A percentile compares a stretch with the other conserved stretches of the same genome.
These are phyloP conservation scores for Panellus pusillus DNA, from an alignment of 768 basidiomycete species.

Conservation along the genomic window DNA sequence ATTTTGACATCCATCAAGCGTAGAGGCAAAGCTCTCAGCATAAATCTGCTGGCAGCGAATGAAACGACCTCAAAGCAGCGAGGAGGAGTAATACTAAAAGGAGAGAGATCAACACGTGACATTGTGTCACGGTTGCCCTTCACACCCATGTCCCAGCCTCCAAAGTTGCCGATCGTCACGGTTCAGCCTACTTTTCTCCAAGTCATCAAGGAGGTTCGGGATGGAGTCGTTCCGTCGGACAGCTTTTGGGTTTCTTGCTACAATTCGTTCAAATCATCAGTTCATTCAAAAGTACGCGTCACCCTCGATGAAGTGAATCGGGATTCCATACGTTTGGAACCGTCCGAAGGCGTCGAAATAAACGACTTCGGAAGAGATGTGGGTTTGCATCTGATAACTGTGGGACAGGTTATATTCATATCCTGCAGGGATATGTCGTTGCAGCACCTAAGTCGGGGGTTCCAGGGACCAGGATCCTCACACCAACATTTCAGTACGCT, in stretches of 20 bases:
- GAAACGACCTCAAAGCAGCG: not conserved
- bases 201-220: conserved; percentile 63
- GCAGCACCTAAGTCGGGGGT: conserved; percentile 51
- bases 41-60: not conserved
- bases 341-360: conserved; percentile 49
- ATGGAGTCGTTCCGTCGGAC: conserved; percentile 56
- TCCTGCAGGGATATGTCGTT: conserved; percentile 39
- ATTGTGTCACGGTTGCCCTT: conserved; percentile 5
- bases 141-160: conserved; percentile 10
- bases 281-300: conserved; percentile 65
- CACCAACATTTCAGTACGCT: conserved; percentile 53
- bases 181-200: conserved; percentile 60
- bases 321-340: conserved; percentile 44
- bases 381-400: not conserved
- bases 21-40: not conserved
- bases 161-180: conserved; percentile 49
- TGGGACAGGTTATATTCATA: conserved; percentile 26
- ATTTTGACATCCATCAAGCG: not conserved
- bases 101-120: not conserved
- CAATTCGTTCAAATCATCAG: conserved; percentile 46
- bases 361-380: conserved; percentile 25
- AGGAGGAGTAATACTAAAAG: too few species aligned
- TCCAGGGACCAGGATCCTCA: conserved; percentile 43
- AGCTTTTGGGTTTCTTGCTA: conserved; percentile 80
- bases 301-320: conserved; percentile 54